Evolutionary conservation across 2,329 filamentous ascomycete species (phyloP).

Genomic region (Penicillium crustosum): DNA sequence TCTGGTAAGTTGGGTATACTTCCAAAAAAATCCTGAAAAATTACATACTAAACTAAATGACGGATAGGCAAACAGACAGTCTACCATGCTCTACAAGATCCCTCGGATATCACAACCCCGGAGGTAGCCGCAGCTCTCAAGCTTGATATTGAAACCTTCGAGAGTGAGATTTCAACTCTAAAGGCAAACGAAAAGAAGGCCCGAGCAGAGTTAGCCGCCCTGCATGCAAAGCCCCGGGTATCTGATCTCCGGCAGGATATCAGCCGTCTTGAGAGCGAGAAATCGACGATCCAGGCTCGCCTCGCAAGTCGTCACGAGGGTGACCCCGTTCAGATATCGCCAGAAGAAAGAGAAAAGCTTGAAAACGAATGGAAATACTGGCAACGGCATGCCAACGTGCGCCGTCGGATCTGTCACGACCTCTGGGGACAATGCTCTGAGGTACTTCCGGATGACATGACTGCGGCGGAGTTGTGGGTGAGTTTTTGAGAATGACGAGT

Average conservation of each 20-base stretch:
- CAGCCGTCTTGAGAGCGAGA: constrained; percentile 47
- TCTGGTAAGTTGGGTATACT: constrained; percentile 44
- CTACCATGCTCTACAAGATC: constrained; percentile 58
- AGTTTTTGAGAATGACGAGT: constrained; percentile 4
- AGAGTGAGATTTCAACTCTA: constrained; percentile 46
- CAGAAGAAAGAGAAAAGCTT: constrained; percentile 49
- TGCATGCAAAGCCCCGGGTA: constrained; percentile 52
- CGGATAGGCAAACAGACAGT: constrained; percentile 60
- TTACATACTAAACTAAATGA: neutral
- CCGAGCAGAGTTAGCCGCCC: constrained; percentile 48
- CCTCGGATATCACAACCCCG: constrained; percentile 49
- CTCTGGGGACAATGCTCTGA: constrained; percentile 54
- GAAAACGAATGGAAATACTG: constrained; percentile 50
- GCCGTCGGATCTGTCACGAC: constrained; percentile 52
- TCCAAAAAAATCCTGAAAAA: neutral
- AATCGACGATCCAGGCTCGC: constrained; percentile 40
- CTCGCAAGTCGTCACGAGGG: constrained; percentile 45
- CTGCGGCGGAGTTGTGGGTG: constrained; percentile 53
- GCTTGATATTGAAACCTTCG: constrained; percentile 48
- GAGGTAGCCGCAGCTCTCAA: constrained; percentile 53
- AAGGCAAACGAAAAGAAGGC: constrained; percentile 51
- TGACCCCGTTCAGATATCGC: constrained; percentile 45
- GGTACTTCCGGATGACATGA: constrained; percentile 49
- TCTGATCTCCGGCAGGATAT: constrained; percentile 51
- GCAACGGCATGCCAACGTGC: constrained; percentile 39